Conservation (phyloP, 2,329 filamentous ascomycete species). For the Epichloe amarillans region DNA sequence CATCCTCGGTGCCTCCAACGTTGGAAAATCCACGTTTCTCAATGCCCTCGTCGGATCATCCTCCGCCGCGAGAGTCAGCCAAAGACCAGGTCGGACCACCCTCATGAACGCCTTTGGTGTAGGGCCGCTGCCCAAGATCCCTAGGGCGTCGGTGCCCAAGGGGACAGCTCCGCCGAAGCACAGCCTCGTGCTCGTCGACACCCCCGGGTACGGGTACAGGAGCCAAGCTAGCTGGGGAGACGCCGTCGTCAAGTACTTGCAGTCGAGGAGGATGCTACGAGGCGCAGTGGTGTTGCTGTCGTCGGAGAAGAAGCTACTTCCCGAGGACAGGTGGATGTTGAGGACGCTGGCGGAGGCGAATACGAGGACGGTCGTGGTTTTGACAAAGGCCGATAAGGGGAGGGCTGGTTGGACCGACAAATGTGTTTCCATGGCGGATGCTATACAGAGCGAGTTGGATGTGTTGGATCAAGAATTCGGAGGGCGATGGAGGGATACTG, state of each 20-base stretch:
- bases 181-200: constrained; percentile 36
- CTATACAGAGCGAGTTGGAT: constrained; percentile 16
- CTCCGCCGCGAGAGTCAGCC: constrained; percentile 34
- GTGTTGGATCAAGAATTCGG: constrained; percentile 11
- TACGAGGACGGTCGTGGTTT: constrained; percentile 33
- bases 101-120: constrained; percentile 44
- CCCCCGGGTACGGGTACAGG: constrained; percentile 34
- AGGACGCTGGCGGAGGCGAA: constrained; percentile 30
- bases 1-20: constrained; percentile 76
- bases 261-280: constrained; percentile 29
- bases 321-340: constrained; percentile 34
- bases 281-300: constrained; percentile 42
- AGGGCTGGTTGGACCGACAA: constrained; percentile 15
- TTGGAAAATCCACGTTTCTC: constrained; percentile 79
- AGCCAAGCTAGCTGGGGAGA: constrained; percentile 37
- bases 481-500: constrained; percentile 16
- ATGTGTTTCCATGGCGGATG: constrained; percentile 15
- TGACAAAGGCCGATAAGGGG: constrained; percentile 45
- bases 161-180: constrained; percentile 30
- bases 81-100: constrained; percentile 37
- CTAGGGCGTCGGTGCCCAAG: constrained; percentile 14
- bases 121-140: constrained; percentile 25
- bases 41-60: constrained; percentile 56
- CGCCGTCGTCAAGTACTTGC: constrained; percentile 38
- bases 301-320: constrained; percentile 36